Percentiles rank a stretch among this genome's conserved stretches.
Evolutionary conservation across 208 protist species (phyloP).

Genomic region (Wallacemonas collosoma): DNA sequence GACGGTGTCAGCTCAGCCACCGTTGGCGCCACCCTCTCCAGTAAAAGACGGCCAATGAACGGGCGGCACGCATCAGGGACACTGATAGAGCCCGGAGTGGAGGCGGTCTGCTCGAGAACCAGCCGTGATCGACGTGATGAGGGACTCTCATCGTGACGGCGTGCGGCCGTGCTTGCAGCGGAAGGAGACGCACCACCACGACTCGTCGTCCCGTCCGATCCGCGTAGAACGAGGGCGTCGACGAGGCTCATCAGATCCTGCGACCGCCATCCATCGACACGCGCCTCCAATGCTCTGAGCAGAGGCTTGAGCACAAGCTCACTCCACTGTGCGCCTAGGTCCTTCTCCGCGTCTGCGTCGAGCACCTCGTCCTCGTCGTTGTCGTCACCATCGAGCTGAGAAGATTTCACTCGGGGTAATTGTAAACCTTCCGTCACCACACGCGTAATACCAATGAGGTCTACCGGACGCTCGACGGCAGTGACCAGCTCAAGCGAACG

Average conservation of each 20-base stretch:
- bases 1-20: conserved; percentile 37
- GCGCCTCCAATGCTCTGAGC: conserved; percentile 32
- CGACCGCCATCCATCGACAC: conserved; percentile 40
- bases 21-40: conserved; percentile 17
- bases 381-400: neutral
- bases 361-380: conserved; percentile 14
- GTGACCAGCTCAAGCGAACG: conserved; percentile 35
- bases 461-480: conserved; percentile 53
- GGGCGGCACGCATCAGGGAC: conserved; percentile 31
- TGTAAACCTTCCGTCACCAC: conserved; percentile 31
- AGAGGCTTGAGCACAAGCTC: conserved; percentile 24
- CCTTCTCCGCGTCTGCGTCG: neutral
- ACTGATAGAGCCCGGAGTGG: neutral
- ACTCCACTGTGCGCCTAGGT: conserved; percentile 18
- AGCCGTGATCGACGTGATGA: neutral
- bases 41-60: conserved; percentile 23
- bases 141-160: neutral
- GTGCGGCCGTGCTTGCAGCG: neutral
- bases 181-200: neutral
- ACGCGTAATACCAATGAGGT: conserved; percentile 49
- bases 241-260: conserved; percentile 59
- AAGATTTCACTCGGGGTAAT: neutral
- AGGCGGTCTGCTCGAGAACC: neutral
- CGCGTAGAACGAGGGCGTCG: conserved; percentile 50
- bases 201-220: neutral